Evolutionary conservation across 106 monocot genomes (phyloP).

Genomic region (Gastrodia elata): DNA sequence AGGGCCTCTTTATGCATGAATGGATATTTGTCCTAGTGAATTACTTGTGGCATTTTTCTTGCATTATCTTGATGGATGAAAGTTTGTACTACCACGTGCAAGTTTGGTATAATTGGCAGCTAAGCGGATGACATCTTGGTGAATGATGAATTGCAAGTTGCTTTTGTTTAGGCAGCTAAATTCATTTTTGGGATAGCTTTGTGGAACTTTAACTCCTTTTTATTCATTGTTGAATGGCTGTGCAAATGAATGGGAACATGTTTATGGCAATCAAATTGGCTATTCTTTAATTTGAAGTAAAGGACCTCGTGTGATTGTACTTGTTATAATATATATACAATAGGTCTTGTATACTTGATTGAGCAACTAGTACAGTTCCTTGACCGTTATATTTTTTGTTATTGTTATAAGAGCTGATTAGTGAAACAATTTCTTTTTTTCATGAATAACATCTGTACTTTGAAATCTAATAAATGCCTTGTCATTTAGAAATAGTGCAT

Average conservation of each 20-base stretch:
- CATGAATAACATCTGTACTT: not conserved
- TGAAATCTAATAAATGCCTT: not conserved
- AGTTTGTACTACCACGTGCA: no score
- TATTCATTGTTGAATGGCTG: not conserved
- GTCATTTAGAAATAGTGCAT: not conserved
- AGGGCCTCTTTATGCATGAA: no score
- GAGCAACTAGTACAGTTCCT: not conserved
- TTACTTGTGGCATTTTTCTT: no score
- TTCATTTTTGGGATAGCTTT: no score
- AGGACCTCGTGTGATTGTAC: not conserved
- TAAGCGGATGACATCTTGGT: no score
- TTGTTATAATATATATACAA: no score
- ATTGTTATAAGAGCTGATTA: not conserved
- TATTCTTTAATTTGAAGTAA: not conserved
- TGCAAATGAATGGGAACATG: not conserved
- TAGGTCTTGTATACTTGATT: not conserved
- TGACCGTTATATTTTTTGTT: not conserved
- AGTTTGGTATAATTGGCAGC: no score
- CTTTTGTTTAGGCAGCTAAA: no score
- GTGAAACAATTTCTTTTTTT: no score
- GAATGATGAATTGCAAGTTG: no score
- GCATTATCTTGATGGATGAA: no score
- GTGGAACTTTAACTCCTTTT: not conserved
- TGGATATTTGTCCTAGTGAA: no score
- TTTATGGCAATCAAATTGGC: not conserved